Evolutionary conservation across 2,329 filamentous ascomycete genomes (phyloP).

Genomic region (Biscogniauxia marginata): DNA sequence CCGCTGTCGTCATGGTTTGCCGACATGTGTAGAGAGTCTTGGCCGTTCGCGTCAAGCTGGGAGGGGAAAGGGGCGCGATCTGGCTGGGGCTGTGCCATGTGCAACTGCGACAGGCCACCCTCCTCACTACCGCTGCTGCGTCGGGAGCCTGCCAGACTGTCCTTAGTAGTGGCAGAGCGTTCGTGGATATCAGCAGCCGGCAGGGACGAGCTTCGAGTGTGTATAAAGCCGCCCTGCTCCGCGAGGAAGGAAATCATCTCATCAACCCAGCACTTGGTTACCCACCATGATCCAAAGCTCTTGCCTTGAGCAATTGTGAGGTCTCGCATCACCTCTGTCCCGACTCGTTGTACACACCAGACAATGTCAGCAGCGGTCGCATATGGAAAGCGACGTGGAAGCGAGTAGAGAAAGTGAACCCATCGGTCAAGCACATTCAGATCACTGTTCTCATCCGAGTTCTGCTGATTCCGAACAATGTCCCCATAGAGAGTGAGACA

Average conservation of each 20-base stretch:
- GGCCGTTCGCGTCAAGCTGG: slow-evolving; percentile 41
- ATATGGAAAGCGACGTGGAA: slow-evolving; percentile 71
- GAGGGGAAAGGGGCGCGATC: slow-evolving; percentile 50
- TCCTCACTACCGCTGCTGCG: slow-evolving; percentile 48
- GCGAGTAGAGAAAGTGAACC: slow-evolving; percentile 67
- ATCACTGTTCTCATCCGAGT: slow-evolving; percentile 41
- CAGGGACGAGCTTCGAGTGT: slow-evolving; percentile 45
- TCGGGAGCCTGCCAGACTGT: slow-evolving; percentile 38
- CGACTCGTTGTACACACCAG: slow-evolving; percentile 72
- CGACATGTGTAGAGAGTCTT: slow-evolving; percentile 44
- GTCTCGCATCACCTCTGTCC: slow-evolving; percentile 76
- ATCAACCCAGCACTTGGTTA: slow-evolving; percentile 92
- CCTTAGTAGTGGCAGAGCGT: slow-evolving; percentile 36
- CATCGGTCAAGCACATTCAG: slow-evolving; percentile 76
- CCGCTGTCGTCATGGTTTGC: slow-evolving; percentile 67
- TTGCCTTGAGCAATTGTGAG: slow-evolving; percentile 75
- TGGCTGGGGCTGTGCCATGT: slow-evolving; percentile 48
- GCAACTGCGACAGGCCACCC: slow-evolving; percentile 41
- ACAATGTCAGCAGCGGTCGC: slow-evolving; percentile 71
- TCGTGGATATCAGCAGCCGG: slow-evolving; percentile 31
- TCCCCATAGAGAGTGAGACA: slow-evolving; percentile 61
- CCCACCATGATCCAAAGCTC: slow-evolving; percentile 90
- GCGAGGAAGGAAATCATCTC: slow-evolving; percentile 91
- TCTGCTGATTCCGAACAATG: slow-evolving; percentile 47
- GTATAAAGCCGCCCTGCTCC: slow-evolving; percentile 86